phyloP scores from a whole-genome alignment of 805 yeast genomes.

The Suhomyces kilbournensis region DNA sequence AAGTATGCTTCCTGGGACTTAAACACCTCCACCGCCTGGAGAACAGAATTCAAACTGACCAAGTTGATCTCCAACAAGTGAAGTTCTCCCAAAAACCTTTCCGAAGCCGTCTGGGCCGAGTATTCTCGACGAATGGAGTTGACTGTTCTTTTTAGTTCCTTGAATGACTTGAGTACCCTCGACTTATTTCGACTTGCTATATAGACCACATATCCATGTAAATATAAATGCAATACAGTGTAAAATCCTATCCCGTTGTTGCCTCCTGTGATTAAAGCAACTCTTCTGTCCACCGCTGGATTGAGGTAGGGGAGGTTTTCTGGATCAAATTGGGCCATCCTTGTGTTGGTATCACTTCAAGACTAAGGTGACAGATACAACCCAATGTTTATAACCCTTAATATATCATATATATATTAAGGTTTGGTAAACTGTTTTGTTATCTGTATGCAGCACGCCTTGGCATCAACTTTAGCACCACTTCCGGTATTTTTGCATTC shows the following conservation, averaged over 20 bases:
- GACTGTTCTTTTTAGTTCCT: conserved; percentile 57
- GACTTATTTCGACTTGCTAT: conserved; percentile 65
- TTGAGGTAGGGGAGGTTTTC: conserved; percentile 54
- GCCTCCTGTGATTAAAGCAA: conserved; percentile 79
- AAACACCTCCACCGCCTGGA: conserved; percentile 46
- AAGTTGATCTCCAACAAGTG: conserved; percentile 38
- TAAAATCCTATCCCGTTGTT: conserved; percentile 79
- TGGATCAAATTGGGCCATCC: background rate
- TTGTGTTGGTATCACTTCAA: background rate
- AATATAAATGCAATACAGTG: conserved; percentile 68
- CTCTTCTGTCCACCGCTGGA: conserved; percentile 52
- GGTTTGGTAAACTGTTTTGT: background rate
- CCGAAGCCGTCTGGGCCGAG: conserved; percentile 16
- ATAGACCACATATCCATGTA: conserved; percentile 76
- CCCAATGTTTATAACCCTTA: background rate
- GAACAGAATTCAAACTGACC: conserved; percentile 30
- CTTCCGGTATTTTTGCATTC: background rate
- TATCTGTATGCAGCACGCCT: background rate
- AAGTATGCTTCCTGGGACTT: conserved; percentile 46
- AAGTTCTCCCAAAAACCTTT: conserved; percentile 34
- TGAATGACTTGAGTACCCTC: conserved; percentile 56
- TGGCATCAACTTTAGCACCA: background rate
- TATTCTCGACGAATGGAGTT: conserved; percentile 20
- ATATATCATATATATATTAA: background rate
- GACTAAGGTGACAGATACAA: background rate